Base-by-base conservation (phyloP, 148 eudicot genomes). In the Rhododendron henanense region DNA sequence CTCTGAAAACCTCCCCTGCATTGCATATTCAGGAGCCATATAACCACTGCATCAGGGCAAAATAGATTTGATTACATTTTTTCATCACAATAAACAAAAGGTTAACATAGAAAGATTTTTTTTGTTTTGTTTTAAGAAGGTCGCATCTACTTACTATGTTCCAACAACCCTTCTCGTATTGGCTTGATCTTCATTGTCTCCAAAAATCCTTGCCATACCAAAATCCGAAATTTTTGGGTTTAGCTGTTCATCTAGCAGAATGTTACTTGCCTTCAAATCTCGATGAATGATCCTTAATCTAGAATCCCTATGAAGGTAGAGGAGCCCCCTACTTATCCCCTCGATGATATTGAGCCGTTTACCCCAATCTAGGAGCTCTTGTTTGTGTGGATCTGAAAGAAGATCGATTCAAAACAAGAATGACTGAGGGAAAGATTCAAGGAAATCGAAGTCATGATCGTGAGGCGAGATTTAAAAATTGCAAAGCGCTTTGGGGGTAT, bases 161-260 rank as follows among this genome's bases (percentile, higher is more conserved):
- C 95, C 96, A 41, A 92, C 94, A 19, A 94, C 90, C 76, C 93
- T 88, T 78, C 41, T 84, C 55, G 94, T 94, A 35, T 91, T 90
- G 10, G 87, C 93, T 91, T 93, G 91, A 75, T 89, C 87, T 87
- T 93, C 88, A 78, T 88, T 89, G 53, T 90, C 92, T n/a, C 92
- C 93, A 48, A 93, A 90, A 45, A 94, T 91, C 87, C 90, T 90
- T 31, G 96, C 94, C 92, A 90, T 90, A 15, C 93, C 93, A 80
- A 91, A 93, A 76, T 93, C 93, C 9, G 93, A 89, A 71, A 88
- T 91, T 87, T 91, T 93, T 1, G 95, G 93, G 48, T 78, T 86
- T 80, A 91, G 86, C 7, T 88, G 89, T 31, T 88, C 87, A 76
- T 93, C 95, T 61, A 93, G 74, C 86, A 91, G 76, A 33, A 91